A percentile compares a stretch with the other conserved stretches of the same genome.
Evolutionary conservation across 129 eudicot species (phyloP).

Genomic region (Sambucus nigra): DNA sequence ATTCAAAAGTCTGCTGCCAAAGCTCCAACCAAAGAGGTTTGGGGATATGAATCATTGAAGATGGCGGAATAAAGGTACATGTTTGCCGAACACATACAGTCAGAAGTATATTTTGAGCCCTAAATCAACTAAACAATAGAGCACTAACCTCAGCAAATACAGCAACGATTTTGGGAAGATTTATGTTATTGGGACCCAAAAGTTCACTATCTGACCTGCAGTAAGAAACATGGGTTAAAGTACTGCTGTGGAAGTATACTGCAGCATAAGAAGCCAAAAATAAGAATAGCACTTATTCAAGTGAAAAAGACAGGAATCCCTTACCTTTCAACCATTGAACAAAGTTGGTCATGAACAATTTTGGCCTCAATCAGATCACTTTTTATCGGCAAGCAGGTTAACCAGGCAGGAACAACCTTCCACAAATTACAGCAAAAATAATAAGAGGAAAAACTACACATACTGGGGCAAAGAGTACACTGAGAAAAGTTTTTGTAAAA

Average conservation of each 20-base stretch:
- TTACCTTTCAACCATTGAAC: conserved; percentile 98
- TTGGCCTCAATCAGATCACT: conserved; percentile 94
- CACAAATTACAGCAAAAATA: conserved; percentile 19
- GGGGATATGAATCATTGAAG: too few relatives aligned
- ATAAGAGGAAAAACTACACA: neutral
- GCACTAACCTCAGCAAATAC: conserved; percentile 93
- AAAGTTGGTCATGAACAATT: conserved; percentile 95
- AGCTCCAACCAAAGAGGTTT: too few relatives aligned
- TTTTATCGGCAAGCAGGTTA: conserved; percentile 91
- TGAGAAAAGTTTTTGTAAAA: too few relatives aligned
- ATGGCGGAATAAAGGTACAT: too few relatives aligned
- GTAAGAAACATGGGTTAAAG: neutral
- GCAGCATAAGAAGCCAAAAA: neutral
- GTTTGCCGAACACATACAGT: too few relatives aligned
- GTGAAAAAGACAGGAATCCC: neutral
- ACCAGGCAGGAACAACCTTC: conserved; percentile 94
- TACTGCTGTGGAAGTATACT: too few relatives aligned
- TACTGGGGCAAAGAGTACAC: too few relatives aligned
- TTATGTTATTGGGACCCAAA: conserved; percentile 83
- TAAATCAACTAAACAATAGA: neutral
- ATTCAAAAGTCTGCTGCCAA: too few relatives aligned
- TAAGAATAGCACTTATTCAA: neutral
- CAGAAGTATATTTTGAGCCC: too few relatives aligned
- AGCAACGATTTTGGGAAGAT: conserved; percentile 80
- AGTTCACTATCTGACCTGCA: conserved; percentile 74